Conservation (phyloP, 2,329 filamentous ascomycete genomes). For the Ophiocordyceps robertsii region DNA sequence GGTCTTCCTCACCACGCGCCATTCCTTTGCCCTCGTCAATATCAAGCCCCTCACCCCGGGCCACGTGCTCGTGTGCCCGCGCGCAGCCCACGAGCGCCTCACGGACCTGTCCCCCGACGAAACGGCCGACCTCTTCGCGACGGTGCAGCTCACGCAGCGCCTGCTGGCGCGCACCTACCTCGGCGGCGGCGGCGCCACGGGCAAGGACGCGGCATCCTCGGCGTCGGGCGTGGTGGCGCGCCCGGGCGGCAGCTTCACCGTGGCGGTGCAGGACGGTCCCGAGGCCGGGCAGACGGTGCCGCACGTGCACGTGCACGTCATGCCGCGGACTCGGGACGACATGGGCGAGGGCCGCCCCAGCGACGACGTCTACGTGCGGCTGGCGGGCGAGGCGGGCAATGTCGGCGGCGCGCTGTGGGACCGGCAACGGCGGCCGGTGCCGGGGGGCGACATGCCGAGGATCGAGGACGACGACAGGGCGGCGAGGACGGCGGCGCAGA, state of each 20-base stretch:
- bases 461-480: slow-evolving; percentile 59
- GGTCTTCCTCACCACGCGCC: slow-evolving; percentile 75
- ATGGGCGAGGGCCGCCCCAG: slow-evolving; percentile 20
- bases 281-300: slow-evolving; percentile 89
- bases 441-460: slow-evolving; percentile 46
- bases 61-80: slow-evolving; percentile 82
- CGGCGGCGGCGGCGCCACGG: slow-evolving; percentile 15
- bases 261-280: slow-evolving; percentile 85
- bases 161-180: slow-evolving; percentile 55
- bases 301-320: slow-evolving; percentile 87
- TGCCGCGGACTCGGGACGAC: slow-evolving; percentile 54
- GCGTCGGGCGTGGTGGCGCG: too few relatives aligned
- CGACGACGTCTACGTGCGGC: slow-evolving; percentile 68
- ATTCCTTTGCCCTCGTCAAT: slow-evolving; percentile 84
- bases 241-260: slow-evolving; percentile 58
- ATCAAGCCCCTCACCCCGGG: slow-evolving; percentile 88
- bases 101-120: slow-evolving; percentile 60
- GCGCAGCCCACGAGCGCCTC: slow-evolving; percentile 54
- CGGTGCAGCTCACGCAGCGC: slow-evolving; percentile 68
- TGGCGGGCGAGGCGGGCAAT: slow-evolving; percentile 79
- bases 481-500: slow-evolving; percentile 58
- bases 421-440: slow-evolving; percentile 25
- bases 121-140: slow-evolving; percentile 70
- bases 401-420: slow-evolving; percentile 59
- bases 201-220: slow-evolving; percentile 19